Evolutionary conservation across 306 rosid species (phyloP), one percentile per base, ranked within the genome.

Genomic region (Cicer arietinum): DNA sequence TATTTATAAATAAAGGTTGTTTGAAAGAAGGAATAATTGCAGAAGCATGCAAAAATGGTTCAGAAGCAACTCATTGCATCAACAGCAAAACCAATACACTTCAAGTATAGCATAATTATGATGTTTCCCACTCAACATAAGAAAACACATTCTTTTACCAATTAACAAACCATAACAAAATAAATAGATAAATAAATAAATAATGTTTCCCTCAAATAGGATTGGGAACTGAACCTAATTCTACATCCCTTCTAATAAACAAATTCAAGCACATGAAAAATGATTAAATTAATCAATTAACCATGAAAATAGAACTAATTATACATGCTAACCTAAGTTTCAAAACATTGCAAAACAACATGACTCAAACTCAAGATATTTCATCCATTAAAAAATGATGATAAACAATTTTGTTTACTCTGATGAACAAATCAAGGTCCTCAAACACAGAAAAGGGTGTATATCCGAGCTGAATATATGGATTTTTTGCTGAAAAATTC

Each of bases 81-180:
- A 80, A 47, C 67, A 37, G 52, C 77, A 79, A 45, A 78, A 71
- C 13, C n/a, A 66, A 57, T 58, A 41, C 78, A 53, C 61, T 20
- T 59, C 57, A 50, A 77, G 67, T 14, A 42, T 41, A 69, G 77
- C 48, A 85, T 48, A 84, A 67, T 76, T 9, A 83, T 81, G 83
- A 74, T 77, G 80, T 69, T 77, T 73, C 74, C 84, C 79, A 84
- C 80, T 75, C 64, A 48, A 77, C 37, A 75, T 67, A 86, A 81
- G 80, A 65, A 82, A 78, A 69, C 47, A 40, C 77, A 75, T 50
- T 75, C 70, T 45, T 81, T 42, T 25, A 72, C 39, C 37, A 73
- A 54, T 59, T 10, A 48, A 71, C 65, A 64, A 83, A 37, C 60
- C n/a, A 17, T 44, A 50, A 59, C 7, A 67, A 75, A 68, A 46